Evolutionary conservation across 176 grass and related monocot genomes (phyloP), one percentile per base, ranked within the genome.

Genomic region (Phoenix dactylifera): DNA sequence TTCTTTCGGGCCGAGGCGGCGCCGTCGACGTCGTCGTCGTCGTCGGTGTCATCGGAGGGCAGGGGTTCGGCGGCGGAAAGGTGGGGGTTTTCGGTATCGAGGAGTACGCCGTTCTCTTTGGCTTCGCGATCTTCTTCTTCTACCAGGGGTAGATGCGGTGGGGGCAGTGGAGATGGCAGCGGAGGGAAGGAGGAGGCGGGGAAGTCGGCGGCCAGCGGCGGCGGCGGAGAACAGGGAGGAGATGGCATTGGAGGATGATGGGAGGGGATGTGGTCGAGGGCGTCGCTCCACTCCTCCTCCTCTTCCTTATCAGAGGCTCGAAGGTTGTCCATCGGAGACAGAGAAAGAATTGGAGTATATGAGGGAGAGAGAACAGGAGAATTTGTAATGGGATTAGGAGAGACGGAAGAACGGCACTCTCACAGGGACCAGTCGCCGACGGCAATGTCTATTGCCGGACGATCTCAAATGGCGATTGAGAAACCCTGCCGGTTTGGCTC

Each of bases 1-100:
- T 69, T 69, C 32, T 69, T 69, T 29, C 67, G 28, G 22, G 67
- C 7, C n/a, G 60, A 20, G 19, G 35, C 35, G 35, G 24, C 16
- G 24, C 49, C 60, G 10, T 44, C 60, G 18, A 49, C 60, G 18
- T 22, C 60, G 35, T 63, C 67, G 67, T 57, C 67, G 1, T 35
- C 54, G 5, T 55, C 22, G 35, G 35, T 44, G 1, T 44, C 35
- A 14, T 44, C 35, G 35, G 9, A 44, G 2, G 35, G 9, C 35
- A 19, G 60, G 15, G 6, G 4, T 16, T 16, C 25, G 24, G 23
- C 25, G 24, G 60, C 32, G 2, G 39, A 1, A 7, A 5, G n/a
- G 20, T 49, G 7, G 60, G 60, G 16, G 60, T 63, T 50, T 63
- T 19, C 18, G 18, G n/a, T 7, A 44, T 14, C 10, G 35, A 44